Evolutionary conservation across 495 filamentous ascomycete species (phyloP), one percentile per base, ranked within the genome.

Genomic region (Podospora appendiculata): DNA sequence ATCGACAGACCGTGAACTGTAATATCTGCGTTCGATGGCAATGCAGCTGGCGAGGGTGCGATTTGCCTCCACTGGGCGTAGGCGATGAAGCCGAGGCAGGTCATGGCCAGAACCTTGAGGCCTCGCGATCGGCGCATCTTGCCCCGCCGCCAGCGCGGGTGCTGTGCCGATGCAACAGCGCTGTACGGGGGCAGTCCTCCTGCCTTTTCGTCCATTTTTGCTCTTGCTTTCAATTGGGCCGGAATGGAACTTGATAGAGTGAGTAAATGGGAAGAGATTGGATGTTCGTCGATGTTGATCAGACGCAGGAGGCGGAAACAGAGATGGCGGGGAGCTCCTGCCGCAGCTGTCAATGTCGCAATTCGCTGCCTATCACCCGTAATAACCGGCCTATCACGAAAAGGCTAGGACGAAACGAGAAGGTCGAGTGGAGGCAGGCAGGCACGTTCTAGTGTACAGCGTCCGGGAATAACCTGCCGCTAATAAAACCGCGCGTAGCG

Each of bases 31-130:
- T 41, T 36, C 10, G 48, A n/a, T 17, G 49, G 39, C 25, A 14
- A 35, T 39, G 13, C 36, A 5, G 54, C 52, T 33, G 45, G 41
- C 10, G 50, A 19, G 40, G 48, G 41, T 1, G n/a, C 41, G 17
- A 77, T 57, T 47, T 77, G 74, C 45, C 47, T 70, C 72, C 72
- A 77, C 57, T 75, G 74, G 13, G 72, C 71, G 34, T 68, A 73
- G 40, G 69, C 72, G 50, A 76, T 72, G 56, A 77, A 75, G 46
- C 59, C 60, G 35, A 75, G 53, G 48, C 61, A 70, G 11, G 65
- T 62, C 4, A 75, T 33, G 6, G 51, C 70, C 17, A 72, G 39
- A 42, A 66, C 51, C 32, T 60, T 61, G 32, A 73, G 45, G 3
- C 47, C 62, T n/a, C 67, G 62, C 8, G 67, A 70, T 25, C 67